Evolutionary conservation across 306 rosid genomes (phyloP).

Genomic region (Boehmeria nivea): DNA sequence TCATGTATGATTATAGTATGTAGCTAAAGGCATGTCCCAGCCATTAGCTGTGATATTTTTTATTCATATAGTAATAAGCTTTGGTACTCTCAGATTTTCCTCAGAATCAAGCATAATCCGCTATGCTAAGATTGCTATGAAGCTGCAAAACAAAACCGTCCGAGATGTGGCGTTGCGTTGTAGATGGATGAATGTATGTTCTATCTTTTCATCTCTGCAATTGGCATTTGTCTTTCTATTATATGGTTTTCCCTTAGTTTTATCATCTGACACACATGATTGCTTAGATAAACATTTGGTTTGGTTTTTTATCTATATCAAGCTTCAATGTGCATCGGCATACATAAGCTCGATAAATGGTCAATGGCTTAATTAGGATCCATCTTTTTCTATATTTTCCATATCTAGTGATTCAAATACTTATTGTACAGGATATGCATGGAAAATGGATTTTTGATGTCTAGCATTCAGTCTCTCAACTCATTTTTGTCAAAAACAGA

Average conservation of each 20-base stretch:
- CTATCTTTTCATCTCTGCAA: conserved; percentile 3
- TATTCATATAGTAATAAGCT: background rate
- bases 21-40: too few relatives aligned
- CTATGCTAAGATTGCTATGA: conserved; percentile 82
- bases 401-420: background rate
- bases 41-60: background rate
- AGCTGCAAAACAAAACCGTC: conserved; percentile 74
- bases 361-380: background rate
- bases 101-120: conserved; percentile 60
- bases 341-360: background rate
- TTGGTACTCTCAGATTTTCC: conserved; percentile 38
- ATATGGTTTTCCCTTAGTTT: background rate
- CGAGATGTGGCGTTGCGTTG: conserved; percentile 93
- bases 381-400: background rate
- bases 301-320: background rate
- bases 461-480: too few relatives aligned
- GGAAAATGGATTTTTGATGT: too few relatives aligned
- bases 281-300: background rate
- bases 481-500: too few relatives aligned
- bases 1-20: too few relatives aligned
- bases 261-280: too few relatives aligned
- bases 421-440: background rate
- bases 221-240: conserved; percentile 1
- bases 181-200: conserved; percentile 95
- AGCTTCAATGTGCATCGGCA: background rate